Base-by-base conservation (phyloP, 2,329 filamentous ascomycete species). In the Lasiodiplodia citricola region DNA sequence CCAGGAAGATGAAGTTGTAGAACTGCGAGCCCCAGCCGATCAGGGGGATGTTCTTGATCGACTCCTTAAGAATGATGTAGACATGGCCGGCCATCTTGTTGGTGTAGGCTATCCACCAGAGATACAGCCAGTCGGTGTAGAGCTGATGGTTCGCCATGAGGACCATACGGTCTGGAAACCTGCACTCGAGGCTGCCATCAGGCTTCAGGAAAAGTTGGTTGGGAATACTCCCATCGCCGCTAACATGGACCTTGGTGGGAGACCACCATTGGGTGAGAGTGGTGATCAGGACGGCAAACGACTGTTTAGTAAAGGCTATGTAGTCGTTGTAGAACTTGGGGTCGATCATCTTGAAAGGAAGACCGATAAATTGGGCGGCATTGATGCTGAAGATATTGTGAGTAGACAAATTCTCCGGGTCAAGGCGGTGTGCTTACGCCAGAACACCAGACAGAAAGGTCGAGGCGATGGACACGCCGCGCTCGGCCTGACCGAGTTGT, bases 71-170 rank as follows among this genome's bases (percentile, higher is more conserved):
- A 74, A 97, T 95, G 77, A 97, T 97, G 82, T 93, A 96, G 75
- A 97, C 86, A 76, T 93, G 91, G 13, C 94, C 93, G 74, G 96
- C 92, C 88, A 93, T 93, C 66, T 87, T 86, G 68, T 91, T 92
- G 31, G 92, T 93, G 75, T 97, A 97, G n/a, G 90, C 92, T 31
- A 93, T 90, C 93, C 93, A 97, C 93, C 93, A 97, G 8, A 97
- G 87, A 77, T 97, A 97, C 10, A 96, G 81, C 93, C 93, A 97
- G 80, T 97, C 93, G 10, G 93, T 95, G 77, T 97, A 96, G 65
- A 96, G 90, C 87, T 82, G 67, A 76, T 97, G 93, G 77, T 97
- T 97, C 31, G 93, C 93, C 78, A 96, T 92, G 81, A 97, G 83
- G 31, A 97, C 87, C 76, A 96, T 83, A 60, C 93, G 87, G 76